Evolutionary conservation across 306 rosid species (phyloP), one percentile per base, ranked within the genome.

Genomic region (Argentina anserina): DNA sequence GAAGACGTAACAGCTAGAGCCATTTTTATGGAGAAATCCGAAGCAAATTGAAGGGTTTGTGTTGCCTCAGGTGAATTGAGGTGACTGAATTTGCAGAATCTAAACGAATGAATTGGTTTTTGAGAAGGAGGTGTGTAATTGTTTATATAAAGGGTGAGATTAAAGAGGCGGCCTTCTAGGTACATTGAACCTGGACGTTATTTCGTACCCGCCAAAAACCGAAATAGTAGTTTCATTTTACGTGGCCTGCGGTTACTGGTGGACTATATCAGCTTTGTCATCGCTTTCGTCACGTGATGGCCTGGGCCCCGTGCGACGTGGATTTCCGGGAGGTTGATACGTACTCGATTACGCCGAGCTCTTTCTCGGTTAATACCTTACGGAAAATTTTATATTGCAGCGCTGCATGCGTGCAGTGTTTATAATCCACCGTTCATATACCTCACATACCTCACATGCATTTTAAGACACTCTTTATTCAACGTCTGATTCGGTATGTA

Each of bases 1-100:
- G 96, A 79, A 15, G 92, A 76, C 77, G 90, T 20, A 67, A 84
- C 72, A 75, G 90, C 28, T 41, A 89, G 71, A 28, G 97, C 96
- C 98, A 93, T 86, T 78, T 60, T 25, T 45, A 5, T 15, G n/a
- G 3, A 42, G 40, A 42, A 34, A 36, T 13, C 5, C 2, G 56
- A 29, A 46, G 18, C 8, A n/a, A n/a, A n/a, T 37, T 39, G 7
- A 66, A 25, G 9, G 5, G 2, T 21, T 53, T 23, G 33, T 6
- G 5, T 18, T 45, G 12, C 1, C 12, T 12, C 47, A 12, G 47
- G 18, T 43, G 18, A 42, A 43, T 12, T 42, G 47, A 28, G 21
- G 7, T 0, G 63, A 71, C 11, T 43, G 7, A 49, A 49, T 17
- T 17, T 46, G 3, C 18, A 21, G 1, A 43, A 43, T 43, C 47